Conservation (phyloP, 495 filamentous ascomycete species). For the Penicillium herquei region DNA sequence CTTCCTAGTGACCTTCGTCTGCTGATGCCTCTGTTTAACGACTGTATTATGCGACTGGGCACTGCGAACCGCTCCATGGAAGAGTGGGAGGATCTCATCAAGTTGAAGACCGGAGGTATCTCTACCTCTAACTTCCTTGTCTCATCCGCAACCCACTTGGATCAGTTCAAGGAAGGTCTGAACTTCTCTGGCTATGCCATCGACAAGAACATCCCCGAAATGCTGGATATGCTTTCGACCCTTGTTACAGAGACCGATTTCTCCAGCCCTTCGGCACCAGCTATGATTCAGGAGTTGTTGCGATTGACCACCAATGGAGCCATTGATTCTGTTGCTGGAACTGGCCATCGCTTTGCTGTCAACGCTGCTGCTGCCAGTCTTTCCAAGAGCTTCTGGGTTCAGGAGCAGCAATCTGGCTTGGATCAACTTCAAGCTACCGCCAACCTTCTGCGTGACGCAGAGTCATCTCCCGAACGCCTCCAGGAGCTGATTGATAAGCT, state of each 20-base stretch:
- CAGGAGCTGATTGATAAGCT: constrained; percentile 79
- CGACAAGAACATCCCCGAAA: constrained; percentile 82
- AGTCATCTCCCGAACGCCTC: constrained; percentile 57
- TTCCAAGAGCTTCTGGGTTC: constrained; percentile 63
- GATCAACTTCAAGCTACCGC: constrained; percentile 87
- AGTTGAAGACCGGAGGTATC: constrained; percentile 93
- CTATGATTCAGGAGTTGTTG: constrained; percentile 79
- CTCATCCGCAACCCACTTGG: constrained; percentile 69
- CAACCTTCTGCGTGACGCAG: constrained; percentile 53
- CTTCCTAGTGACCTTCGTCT: constrained; percentile 82
- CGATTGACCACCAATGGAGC: constrained; percentile 83
- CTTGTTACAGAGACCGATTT: constrained; percentile 87
- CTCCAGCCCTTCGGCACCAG: constrained; percentile 72
- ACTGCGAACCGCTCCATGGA: constrained; percentile 88
- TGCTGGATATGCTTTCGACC: constrained; percentile 82
- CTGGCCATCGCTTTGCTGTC: constrained; percentile 81
- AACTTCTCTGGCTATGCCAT: constrained; percentile 80
- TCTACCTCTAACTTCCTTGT: constrained; percentile 74
- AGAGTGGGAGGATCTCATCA: constrained; percentile 90
- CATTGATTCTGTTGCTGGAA: constrained; percentile 84
- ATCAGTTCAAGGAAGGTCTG: constrained; percentile 73
- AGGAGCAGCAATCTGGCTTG: constrained; percentile 81
- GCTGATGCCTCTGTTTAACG: constrained; percentile 86
- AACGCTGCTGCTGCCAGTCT: constrained; percentile 78
- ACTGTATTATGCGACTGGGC: constrained; percentile 87